Percentiles rank a stretch among this genome's conserved stretches.
Evolutionary conservation across 1,284 basidiomycete species (phyloP).

Genomic region (Leucoagaricus sp.): DNA sequence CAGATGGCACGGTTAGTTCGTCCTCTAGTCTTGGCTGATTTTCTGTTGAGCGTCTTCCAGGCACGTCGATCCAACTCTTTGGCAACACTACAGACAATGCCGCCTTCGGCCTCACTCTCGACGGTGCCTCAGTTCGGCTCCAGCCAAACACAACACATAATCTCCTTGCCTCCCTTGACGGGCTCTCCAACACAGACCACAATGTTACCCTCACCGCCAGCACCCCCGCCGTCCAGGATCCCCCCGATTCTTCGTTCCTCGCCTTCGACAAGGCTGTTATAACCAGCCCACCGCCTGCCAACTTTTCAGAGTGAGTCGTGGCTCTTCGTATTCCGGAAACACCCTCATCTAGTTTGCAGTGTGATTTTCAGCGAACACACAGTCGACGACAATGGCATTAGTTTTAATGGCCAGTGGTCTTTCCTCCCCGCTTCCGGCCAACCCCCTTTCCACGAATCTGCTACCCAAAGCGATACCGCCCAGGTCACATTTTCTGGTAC

Average conservation of each 20-base stretch:
- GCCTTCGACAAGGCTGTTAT: constrained; percentile 53
- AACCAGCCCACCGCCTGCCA: constrained; percentile 32
- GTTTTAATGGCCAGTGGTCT: constrained; percentile 53
- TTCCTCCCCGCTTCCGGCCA: constrained; percentile 34
- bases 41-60: constrained; percentile 30
- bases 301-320: constrained; percentile 16
- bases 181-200: constrained; percentile 45
- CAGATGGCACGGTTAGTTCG: constrained; percentile 58
- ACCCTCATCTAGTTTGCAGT: constrained; percentile 30
- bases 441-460: constrained; percentile 51
- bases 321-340: constrained; percentile 12
- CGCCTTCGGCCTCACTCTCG: constrained; percentile 47
- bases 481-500: constrained; percentile 49
- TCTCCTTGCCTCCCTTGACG: constrained; percentile 43
- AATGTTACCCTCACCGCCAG: constrained; percentile 45
- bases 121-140: constrained; percentile 32
- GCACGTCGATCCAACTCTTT: constrained; percentile 54
- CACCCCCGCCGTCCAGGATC: constrained; percentile 32
- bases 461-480: constrained; percentile 47
- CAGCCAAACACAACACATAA: constrained; percentile 28
- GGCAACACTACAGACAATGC: constrained; percentile 44
- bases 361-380: constrained; percentile 33
- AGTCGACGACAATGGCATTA: constrained; percentile 42
- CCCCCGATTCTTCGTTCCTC: constrained; percentile 40
- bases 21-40: constrained; percentile 10